Percentiles rank a stretch among this genome's conserved stretches.
Conservation (phyloP, 176 grass and related monocot genomes). For the Oryza officinalis region DNA sequence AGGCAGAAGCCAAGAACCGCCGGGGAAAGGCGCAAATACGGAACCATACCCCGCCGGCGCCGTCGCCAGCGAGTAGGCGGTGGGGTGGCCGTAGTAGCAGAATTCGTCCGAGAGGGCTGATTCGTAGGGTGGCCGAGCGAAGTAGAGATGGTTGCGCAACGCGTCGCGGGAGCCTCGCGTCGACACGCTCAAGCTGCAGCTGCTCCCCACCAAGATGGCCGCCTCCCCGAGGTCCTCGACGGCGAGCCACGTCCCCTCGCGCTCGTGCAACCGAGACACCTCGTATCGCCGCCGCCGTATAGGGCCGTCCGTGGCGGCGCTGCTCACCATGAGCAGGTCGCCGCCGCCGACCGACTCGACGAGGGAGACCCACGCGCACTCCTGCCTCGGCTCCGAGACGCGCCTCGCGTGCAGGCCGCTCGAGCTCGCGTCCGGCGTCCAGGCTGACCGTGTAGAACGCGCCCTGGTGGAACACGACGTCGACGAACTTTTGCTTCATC, state of each 20-base stretch:
- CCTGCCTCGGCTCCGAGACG: background rate
- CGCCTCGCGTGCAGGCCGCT: background rate
- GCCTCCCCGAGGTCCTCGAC: conserved; percentile 11
- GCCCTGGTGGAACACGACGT: background rate
- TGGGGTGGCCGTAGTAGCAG: too few relatives aligned
- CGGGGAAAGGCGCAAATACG: too few relatives aligned
- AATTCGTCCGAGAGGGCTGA: too few relatives aligned
- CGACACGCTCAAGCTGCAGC: background rate
- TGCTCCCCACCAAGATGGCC: conserved; percentile 7
- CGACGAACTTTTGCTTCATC: background rate
- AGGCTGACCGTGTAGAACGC: background rate
- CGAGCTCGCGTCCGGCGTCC: background rate
- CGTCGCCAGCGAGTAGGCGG: too few relatives aligned
- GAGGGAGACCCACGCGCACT: conserved; percentile 10
- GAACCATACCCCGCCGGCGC: too few relatives aligned
- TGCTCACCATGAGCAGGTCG: background rate
- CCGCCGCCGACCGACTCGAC: background rate
- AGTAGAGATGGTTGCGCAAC: background rate
- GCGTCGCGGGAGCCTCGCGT: background rate
- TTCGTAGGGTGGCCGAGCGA: too few relatives aligned
- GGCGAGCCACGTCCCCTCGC: background rate
- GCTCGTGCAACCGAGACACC: background rate
- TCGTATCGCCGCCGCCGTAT: background rate
- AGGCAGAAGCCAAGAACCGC: too few relatives aligned
- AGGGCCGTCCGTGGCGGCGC: background rate